phyloP scores from a whole-genome alignment of 2,329 filamentous ascomycete genomes.

The Pestalotiopsis sp. region DNA sequence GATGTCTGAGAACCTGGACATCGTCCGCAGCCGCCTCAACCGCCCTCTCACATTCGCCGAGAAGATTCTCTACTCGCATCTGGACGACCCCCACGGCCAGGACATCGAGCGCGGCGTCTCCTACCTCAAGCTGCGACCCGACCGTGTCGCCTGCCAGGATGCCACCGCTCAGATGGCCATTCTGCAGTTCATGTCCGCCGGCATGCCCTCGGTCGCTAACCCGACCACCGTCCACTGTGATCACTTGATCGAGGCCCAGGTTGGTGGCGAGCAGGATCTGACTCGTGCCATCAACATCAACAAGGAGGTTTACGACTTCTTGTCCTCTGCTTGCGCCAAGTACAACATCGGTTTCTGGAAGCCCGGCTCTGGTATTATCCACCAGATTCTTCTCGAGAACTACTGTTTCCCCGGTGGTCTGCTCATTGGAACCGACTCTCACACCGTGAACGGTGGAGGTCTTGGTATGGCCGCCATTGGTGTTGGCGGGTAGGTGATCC shows the following conservation, averaged over 20 bases:
- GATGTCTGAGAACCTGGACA: conserved; percentile 95
- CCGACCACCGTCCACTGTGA: conserved; percentile 97
- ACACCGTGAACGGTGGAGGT: conserved; percentile 97
- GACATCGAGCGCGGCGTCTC: conserved; percentile 95
- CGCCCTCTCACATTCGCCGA: conserved; percentile 93
- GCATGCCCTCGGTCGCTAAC: conserved; percentile 93
- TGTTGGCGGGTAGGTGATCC: conserved; percentile 62
- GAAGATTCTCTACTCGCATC: conserved; percentile 98
- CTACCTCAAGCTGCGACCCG: conserved; percentile 94
- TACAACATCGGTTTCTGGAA: conserved; percentile 99
- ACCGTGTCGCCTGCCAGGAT: conserved; percentile 99
- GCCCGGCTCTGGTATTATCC: conserved; percentile 98
- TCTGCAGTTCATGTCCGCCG: conserved; percentile 98
- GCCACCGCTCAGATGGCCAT: conserved; percentile 99
- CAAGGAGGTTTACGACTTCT: conserved; percentile 99
- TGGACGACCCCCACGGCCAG: conserved; percentile 95
- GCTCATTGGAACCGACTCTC: conserved; percentile 96
- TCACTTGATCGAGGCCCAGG: conserved; percentile 97
- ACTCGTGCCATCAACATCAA: conserved; percentile 89
- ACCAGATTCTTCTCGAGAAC: conserved; percentile 98
- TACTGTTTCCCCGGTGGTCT: conserved; percentile 99
- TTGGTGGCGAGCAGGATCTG: conserved; percentile 93
- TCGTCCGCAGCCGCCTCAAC: conserved; percentile 89
- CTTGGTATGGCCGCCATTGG: conserved; percentile 93
- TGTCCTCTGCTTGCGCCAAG: conserved; percentile 91